Percentiles rank a stretch among this genome's conserved stretches.
These are phyloP conservation scores for Ascomycota sp. DNA, from an alignment of 2,329 filamentous ascomycete species.

Conservation along the genomic window DNA sequence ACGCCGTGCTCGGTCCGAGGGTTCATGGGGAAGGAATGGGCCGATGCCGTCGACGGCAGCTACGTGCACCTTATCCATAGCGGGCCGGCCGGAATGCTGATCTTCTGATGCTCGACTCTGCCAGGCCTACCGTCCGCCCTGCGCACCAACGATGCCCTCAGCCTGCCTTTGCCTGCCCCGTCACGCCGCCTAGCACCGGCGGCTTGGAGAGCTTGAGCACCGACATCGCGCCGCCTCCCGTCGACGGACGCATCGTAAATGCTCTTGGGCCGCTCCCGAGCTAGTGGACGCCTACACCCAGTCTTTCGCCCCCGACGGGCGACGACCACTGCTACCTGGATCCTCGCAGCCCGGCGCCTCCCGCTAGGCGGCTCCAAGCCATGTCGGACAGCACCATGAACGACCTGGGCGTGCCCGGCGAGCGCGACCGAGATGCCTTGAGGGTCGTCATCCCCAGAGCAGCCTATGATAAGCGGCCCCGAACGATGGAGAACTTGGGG, in stretches of 20 bases:
- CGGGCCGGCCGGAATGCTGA: conserved; percentile 4
- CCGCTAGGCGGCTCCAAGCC: conserved; percentile 34
- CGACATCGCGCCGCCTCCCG: conserved; percentile 8
- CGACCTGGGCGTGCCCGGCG: conserved; percentile 32
- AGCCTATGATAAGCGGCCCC: conserved; percentile 35
- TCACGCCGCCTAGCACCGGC: conserved; percentile 38
- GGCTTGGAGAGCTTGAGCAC: conserved; percentile 26
- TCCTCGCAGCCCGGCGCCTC: conserved; percentile 5
- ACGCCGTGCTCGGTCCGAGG: background rate
- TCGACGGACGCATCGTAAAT: background rate
- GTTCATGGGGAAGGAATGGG: too few relatives aligned
- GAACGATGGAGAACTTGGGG: conserved; percentile 39
- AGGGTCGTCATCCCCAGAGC: conserved; percentile 65
- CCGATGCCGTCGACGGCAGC: too few relatives aligned
- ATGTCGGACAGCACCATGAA: conserved; percentile 61
- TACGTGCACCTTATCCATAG: background rate
- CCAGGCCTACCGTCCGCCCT: conserved; percentile 39
- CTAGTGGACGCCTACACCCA: conserved; percentile 23
- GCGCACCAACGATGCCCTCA: conserved; percentile 40
- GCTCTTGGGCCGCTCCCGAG: conserved; percentile 8
- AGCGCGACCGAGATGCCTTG: conserved; percentile 45
- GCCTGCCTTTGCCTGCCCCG: conserved; percentile 37
- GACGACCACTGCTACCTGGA: conserved; percentile 14
- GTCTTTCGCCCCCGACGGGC: conserved; percentile 15
- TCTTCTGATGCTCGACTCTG: conserved; percentile 4